Conservation (phyloP, 2,329 filamentous ascomycete species). For the Aureobasidium sp. region DNA sequence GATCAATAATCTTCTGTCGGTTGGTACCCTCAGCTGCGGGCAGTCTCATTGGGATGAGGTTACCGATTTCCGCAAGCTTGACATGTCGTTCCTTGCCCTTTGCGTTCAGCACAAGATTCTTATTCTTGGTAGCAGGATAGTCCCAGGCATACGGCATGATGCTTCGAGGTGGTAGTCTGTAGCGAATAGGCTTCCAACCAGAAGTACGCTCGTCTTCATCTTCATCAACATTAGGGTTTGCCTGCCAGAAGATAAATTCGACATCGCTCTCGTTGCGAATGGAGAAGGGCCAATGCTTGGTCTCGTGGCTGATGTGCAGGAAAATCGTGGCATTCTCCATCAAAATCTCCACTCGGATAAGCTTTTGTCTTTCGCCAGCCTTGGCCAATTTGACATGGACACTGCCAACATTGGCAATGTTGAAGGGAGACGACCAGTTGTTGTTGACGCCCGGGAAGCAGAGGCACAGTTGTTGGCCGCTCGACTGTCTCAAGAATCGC, state of each 20-base stretch:
- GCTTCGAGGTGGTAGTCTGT: slow-evolving; percentile 83
- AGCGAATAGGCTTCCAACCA: slow-evolving; percentile 87
- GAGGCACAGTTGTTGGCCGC: slow-evolving; percentile 81
- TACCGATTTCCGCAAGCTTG: slow-evolving; percentile 93
- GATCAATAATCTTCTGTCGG: slow-evolving; percentile 82
- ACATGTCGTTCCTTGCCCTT: slow-evolving; percentile 81
- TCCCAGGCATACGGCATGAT: slow-evolving; percentile 99
- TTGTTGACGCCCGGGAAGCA: slow-evolving; percentile 94
- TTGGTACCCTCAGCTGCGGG: slow-evolving; percentile 55
- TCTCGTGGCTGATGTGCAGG: slow-evolving; percentile 81
- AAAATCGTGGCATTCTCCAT: slow-evolving; percentile 94
- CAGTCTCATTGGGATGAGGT: slow-evolving; percentile 89
- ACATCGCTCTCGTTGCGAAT: slow-evolving; percentile 98
- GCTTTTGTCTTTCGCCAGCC: slow-evolving; percentile 77
- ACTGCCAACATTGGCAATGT: slow-evolving; percentile 89
- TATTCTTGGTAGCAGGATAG: slow-evolving; percentile 94
- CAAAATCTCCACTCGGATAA: slow-evolving; percentile 81
- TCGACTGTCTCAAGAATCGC: slow-evolving; percentile 78
- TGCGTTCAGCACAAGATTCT: slow-evolving; percentile 78
- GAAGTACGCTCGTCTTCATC: slow-evolving; percentile 76
- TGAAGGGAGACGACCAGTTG: slow-evolving; percentile 96
- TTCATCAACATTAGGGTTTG: slow-evolving; percentile 85
- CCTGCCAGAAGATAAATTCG: slow-evolving; percentile 95
- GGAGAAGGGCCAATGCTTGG: slow-evolving; percentile 94
- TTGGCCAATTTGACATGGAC: slow-evolving; percentile 92